Evolutionary conservation across 345 rosid genomes (phyloP), one percentile per base, ranked within the genome.

Genomic region (Arabis hirsuta): DNA sequence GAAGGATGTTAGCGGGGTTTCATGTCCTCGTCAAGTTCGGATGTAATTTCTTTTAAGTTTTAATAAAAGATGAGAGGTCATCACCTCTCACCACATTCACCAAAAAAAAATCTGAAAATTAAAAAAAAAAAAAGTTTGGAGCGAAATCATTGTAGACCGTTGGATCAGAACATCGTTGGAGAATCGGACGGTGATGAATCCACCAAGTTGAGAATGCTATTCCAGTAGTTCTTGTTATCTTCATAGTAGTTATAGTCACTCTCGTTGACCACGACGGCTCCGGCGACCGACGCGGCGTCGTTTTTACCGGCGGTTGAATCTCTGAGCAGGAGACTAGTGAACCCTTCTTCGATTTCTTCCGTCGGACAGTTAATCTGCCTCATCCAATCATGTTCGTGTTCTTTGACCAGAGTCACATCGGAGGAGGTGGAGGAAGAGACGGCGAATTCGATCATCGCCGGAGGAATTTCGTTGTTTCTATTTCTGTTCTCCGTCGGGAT

Each of bases 211-310:
- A 94, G 97, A 81, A 94, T 94, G 68, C 87, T 91, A 65, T 88
- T 89, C 98, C 98, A 94, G 52, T 94, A 94, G 69, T 88, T 91
- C 85, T 91, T 94, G 78, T 89, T 94, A 66, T 94, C 98, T 64
- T 86, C 91, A 31, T 85, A 82, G 78, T 79, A 80, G 56, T 83
- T 86, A 56, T 81, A 74, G n/a, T 84, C 83, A 59, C 62, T 73
- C 9, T 76, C 79, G 22, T 45, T 61, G 32, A 12, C 65, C 26
- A 12, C 36, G 4, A 7, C 59, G 1, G 67, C 67, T 9, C 67
- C 72, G 46, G 67, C 48, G 38, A 42, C 24, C 7, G 62, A 32
- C 0, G 10, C 27, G 24, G 56, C 55, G 7, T 22, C 56, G 26
- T 47, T 19, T 50, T 77, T 82, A 1, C 82, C 80, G 43, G 83